Evolutionary conservation across 2,329 filamentous ascomycete genomes (phyloP), one percentile per base, ranked within the genome.

Genomic region (Alternaria consortialis): DNA sequence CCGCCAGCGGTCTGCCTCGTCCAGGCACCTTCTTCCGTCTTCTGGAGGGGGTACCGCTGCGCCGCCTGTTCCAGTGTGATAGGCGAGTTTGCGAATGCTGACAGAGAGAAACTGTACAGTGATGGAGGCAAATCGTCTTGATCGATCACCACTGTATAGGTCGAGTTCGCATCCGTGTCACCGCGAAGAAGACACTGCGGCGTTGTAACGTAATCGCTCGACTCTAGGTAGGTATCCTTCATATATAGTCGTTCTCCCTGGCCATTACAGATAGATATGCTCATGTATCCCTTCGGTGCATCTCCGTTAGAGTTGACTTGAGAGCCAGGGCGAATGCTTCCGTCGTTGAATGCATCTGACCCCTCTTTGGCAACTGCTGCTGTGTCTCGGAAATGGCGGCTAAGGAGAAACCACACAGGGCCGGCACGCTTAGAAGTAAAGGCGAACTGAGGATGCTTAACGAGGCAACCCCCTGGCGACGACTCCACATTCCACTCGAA

Each of bases 151-250:
- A 91, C 81, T 0, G 87, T 89, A 69, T 87, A 87, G 0, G 80
- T 80, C 11, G 80, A 80, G 15, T 80, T 77, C 2, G 83, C 75
- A n/a, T 83, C 79, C 59, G 85, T 84, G 29, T 91, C 86, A 62
- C 97, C 85, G 59, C 91, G 89, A 44, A 96, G 87, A 7, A 99
- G 86, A 0, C 92, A 97, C 77, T 98, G 96, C 1, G 93, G 93
- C 2, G 94, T 96, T 78, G 97, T 94, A 34, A 98, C 93, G 64
- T 92, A 97, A n/a, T 92, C 91, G 0, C 91, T 91, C 36, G 90
- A 88, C 69, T 92, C 88, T 0, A 91, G 77, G 25, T 89, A 86
- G 7, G 88, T 87, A 57, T 94, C 91, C 54, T 88, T 88, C 13
- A 95, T 83, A 66, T 92, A 89, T 0, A 97, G 88, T 50, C 89